Conservation (phyloP, 768 basidiomycete species). For the Russula dissimulans region DNA sequence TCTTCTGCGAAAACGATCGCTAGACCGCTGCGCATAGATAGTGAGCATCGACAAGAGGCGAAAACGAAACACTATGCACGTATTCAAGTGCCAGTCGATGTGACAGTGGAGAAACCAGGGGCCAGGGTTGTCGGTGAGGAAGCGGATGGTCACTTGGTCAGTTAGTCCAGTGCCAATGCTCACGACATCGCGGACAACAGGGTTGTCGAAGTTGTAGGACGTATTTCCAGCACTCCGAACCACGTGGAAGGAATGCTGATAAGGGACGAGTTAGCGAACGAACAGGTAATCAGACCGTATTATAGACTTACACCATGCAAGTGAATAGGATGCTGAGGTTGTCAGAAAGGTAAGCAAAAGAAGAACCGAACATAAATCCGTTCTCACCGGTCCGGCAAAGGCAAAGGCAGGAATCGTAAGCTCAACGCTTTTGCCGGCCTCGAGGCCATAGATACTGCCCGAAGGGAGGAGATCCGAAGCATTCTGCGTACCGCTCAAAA, state of each 20-base stretch:
- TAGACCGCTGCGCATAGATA: slow-evolving; percentile 6
- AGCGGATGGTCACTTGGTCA: slow-evolving; percentile 23
- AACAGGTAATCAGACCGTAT: neutral
- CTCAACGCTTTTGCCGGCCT: slow-evolving; percentile 40
- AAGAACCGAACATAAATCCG: neutral
- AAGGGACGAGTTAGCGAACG: neutral
- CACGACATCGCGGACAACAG: slow-evolving; percentile 39
- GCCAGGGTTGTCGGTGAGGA: slow-evolving; percentile 27
- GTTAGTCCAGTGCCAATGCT: slow-evolving; percentile 10
- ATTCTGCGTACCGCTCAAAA: slow-evolving; percentile 42
- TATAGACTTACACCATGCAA: slow-evolving; percentile 9
- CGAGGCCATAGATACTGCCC: slow-evolving; percentile 40
- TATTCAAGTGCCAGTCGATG: slow-evolving; percentile 26
- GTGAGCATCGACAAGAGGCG: neutral
- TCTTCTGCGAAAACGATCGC: slow-evolving; percentile 18
- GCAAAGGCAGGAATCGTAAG: slow-evolving; percentile 37
- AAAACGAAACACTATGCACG: neutral
- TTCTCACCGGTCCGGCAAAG: slow-evolving; percentile 24
- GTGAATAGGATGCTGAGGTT: slow-evolving; percentile 11
- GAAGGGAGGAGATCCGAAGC: slow-evolving; percentile 41
- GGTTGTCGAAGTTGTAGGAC: slow-evolving; percentile 28
- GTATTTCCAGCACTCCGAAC: slow-evolving; percentile 16
- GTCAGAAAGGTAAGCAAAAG: neutral
- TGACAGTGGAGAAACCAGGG: slow-evolving; percentile 28
- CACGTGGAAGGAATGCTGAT: slow-evolving; percentile 20